Base-by-base conservation (phyloP, 352 stramenopile genomes). In the Pythium pectinolyticum region DNA sequence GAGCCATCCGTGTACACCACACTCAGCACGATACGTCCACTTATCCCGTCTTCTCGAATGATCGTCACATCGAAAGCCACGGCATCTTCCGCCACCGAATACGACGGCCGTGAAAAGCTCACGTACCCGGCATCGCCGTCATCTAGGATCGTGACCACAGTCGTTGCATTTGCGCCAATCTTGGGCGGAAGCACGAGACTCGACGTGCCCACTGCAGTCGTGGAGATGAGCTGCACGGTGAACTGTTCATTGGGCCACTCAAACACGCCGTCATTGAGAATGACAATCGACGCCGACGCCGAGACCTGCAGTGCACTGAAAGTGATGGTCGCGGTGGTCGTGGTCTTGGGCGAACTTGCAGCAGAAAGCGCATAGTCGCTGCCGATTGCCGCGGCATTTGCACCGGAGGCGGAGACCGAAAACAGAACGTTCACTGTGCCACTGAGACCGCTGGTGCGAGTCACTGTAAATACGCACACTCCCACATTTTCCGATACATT, bases 111-210 rank as follows among this genome's bases (percentile, higher is more conserved):
- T 0, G 72, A 63, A 60, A 91, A 89, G 30, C 70, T 74, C 2
- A 91, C 49, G 27, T 73, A 75, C 1, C 82, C 82, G 35, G 82
- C 80, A 46, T 89, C 80, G 0, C 73, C 80, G 54, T 89, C 82
- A 45, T 91, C 82, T 0, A 81, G n/a, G 50, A 91, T 86, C 2
- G 67, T 77, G 24, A 91, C 76, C 1, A 31, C 65, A 17, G 57
- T 35, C 0, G 61, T 52, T 19, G n/a, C 61, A 28, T 75, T 84
- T 2, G 14, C 57, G n/a, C 79, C 79, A 20, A 90, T 63, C 14
- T 43, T 75, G 1, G 77, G 74, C 11, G 41, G 24, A 1, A 57
- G 45, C 20, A 69, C 43, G 0, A 17, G 17, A 3, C 15, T 20
- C 0, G n/a, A n/a, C n/a, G 31, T 25, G 28, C 10, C 27, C 8